phyloP scores from a whole-genome alignment of 2,329 filamentous ascomycete species.

The Sarocladium oryzae region DNA sequence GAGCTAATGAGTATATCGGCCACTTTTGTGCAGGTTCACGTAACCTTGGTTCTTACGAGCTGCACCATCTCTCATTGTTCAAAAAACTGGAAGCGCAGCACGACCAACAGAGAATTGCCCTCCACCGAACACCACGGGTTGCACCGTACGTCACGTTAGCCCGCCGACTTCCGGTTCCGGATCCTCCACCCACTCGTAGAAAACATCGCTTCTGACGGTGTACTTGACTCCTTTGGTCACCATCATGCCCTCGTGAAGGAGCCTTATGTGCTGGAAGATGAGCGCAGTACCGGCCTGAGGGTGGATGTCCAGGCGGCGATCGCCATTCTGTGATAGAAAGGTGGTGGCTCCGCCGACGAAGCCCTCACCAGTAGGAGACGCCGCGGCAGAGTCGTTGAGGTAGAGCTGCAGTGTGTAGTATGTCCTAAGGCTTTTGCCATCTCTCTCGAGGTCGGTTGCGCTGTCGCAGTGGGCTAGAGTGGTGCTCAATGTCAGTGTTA shows the following conservation, averaged over 20 bases:
- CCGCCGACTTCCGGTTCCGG: no score
- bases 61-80: no score
- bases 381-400: conserved; percentile 23
- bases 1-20: no score
- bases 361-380: conserved; percentile 12
- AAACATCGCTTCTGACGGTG: conserved; percentile 48
- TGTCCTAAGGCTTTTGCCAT: conserved; percentile 33
- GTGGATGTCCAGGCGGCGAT: conserved; percentile 43
- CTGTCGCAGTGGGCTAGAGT: conserved; percentile 3
- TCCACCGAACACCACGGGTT: no score
- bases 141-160: no score
- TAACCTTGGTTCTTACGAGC: no score
- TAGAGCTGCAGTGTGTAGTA: conserved; percentile 51
- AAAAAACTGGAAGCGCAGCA: no score
- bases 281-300: conserved; percentile 52
- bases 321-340: conserved; percentile 40
- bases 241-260: conserved; percentile 47
- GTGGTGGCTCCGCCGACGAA: conserved; percentile 49
- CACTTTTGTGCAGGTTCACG: no score
- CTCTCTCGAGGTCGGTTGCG: neutral
- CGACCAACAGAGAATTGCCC: no score
- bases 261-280: conserved; percentile 49
- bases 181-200: conserved; percentile 41
- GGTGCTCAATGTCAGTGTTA: no score
- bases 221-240: conserved; percentile 48